phyloP scores from a whole-genome alignment of 2,329 filamentous ascomycete species.

The Ascochyta clinopodiicola region DNA sequence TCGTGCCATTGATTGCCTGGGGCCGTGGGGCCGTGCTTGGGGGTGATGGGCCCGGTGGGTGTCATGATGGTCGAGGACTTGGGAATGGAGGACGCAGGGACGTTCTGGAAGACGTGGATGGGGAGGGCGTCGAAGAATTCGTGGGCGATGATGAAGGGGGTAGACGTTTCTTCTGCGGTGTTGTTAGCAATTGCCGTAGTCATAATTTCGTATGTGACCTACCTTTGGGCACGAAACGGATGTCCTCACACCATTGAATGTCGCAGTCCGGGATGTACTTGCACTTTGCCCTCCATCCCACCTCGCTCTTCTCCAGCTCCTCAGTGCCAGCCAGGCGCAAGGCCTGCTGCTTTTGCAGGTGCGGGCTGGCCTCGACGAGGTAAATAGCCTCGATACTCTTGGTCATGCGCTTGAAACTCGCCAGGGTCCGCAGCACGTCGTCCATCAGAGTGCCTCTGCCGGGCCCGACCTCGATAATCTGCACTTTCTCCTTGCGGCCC shows the following conservation, averaged over 20 bases:
- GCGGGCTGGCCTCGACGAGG: conserved; percentile 89
- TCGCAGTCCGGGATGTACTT: conserved; percentile 73
- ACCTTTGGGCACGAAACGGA: conserved; percentile 79
- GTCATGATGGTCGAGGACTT: conserved; percentile 53
- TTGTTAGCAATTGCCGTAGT: conserved; percentile 21
- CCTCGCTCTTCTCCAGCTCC: conserved; percentile 71
- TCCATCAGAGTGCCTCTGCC: conserved; percentile 96
- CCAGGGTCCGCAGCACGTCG: conserved; percentile 90
- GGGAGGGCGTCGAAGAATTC: conserved; percentile 99
- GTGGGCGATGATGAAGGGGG: conserved; percentile 93
- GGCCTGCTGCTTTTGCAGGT: conserved; percentile 79
- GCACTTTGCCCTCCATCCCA: conserved; percentile 75
- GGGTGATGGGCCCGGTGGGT: conserved; percentile 57
- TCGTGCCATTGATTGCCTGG: conserved; percentile 51
- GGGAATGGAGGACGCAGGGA: conserved; percentile 54
- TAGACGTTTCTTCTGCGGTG: conserved; percentile 67
- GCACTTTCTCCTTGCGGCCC: conserved; percentile 74
- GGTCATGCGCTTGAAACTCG: conserved; percentile 79
- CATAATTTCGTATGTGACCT: conserved; percentile 28
- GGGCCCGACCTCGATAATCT: conserved; percentile 92
- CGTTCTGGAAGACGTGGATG: conserved; percentile 90
- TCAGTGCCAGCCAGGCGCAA: conserved; percentile 79
- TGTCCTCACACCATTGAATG: conserved; percentile 90
- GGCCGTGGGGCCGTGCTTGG: conserved; percentile 46
- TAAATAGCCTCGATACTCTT: conserved; percentile 85